Evolutionary conservation across 768 basidiomycete species (phyloP).

Genomic region (Tylopilus cervinicoccineus): DNA sequence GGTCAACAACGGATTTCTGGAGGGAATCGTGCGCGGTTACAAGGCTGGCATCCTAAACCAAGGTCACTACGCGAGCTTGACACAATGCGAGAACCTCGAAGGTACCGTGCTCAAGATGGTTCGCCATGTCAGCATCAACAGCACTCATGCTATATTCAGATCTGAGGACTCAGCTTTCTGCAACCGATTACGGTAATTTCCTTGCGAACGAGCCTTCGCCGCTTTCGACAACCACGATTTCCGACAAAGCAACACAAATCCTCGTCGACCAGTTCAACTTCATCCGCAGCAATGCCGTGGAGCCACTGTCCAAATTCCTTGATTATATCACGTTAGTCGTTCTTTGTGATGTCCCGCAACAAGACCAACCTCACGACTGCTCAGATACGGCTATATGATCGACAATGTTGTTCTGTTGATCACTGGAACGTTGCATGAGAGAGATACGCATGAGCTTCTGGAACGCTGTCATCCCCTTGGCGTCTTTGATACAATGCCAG

Average conservation of each 20-base stretch:
- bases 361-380: slow-evolving; percentile 4
- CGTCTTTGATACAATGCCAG: slow-evolving; percentile 97
- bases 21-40: slow-evolving; percentile 87
- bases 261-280: slow-evolving; percentile 98
- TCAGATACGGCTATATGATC: slow-evolving; percentile 98
- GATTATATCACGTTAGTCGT: slow-evolving; percentile 93
- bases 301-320: slow-evolving; percentile 86
- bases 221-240: slow-evolving; percentile 89
- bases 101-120: slow-evolving; percentile 46
- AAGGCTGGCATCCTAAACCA: slow-evolving; percentile 89
- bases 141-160: slow-evolving; percentile 47
- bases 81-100: slow-evolving; percentile 96
- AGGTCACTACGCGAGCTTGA: slow-evolving; percentile 86
- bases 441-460: slow-evolving; percentile 94
- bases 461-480: slow-evolving; percentile 97
- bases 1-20: slow-evolving; percentile 74
- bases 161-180: slow-evolving; percentile 89
- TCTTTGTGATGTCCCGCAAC: not conserved
- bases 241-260: slow-evolving; percentile 93
- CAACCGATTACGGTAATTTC: slow-evolving; percentile 98
- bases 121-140: not conserved
- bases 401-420: slow-evolving; percentile 98
- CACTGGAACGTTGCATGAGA: slow-evolving; percentile 93
- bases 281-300: slow-evolving; percentile 84
- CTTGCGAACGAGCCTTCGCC: slow-evolving; percentile 94